phyloP scores from a whole-genome alignment of 331 rosid genomes.

The Quercus lobata region DNA sequence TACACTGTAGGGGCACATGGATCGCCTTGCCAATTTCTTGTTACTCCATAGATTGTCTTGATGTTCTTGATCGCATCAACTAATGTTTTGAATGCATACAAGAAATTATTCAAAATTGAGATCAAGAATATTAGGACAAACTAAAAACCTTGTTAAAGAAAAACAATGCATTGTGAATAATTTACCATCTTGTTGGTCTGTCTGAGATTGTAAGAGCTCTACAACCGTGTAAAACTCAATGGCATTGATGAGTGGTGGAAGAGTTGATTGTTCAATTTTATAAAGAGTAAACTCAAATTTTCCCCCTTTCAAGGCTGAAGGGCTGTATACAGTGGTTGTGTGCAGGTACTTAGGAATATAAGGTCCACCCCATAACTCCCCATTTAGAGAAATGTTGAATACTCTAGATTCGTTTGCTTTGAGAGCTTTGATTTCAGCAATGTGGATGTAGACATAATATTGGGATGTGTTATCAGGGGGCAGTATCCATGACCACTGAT shows the following conservation, averaged over 20 bases:
- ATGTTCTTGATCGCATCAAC: conserved; percentile 42
- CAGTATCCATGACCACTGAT: conserved; percentile 41
- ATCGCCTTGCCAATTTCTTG: conserved; percentile 61
- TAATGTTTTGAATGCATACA: conserved; percentile 5
- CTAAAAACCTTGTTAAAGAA: neutral
- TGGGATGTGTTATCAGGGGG: neutral
- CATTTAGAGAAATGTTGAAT: conserved; percentile 29
- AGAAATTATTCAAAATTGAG: neutral
- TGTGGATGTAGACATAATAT: conserved; percentile 30
- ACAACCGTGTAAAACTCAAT: conserved; percentile 26
- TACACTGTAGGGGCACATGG: conserved; percentile 41
- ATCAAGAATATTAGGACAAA: neutral
- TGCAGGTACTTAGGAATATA: neutral
- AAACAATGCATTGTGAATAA: too few species aligned
- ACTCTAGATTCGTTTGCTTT: conserved; percentile 22
- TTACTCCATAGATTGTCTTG: conserved; percentile 30
- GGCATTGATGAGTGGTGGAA: conserved; percentile 58
- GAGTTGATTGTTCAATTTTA: conserved; percentile 24
- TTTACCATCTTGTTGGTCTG: conserved; percentile 47
- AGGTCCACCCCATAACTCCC: conserved; percentile 19
- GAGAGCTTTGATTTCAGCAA: conserved; percentile 23
- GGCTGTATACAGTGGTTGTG: neutral
- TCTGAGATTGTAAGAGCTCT: conserved; percentile 27
- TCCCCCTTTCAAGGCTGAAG: conserved; percentile 6
- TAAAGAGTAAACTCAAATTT: neutral